These are phyloP conservation scores for Eremothecium gossypii DNA, from an alignment of 1,139 yeast species.

Conservation along the genomic window DNA sequence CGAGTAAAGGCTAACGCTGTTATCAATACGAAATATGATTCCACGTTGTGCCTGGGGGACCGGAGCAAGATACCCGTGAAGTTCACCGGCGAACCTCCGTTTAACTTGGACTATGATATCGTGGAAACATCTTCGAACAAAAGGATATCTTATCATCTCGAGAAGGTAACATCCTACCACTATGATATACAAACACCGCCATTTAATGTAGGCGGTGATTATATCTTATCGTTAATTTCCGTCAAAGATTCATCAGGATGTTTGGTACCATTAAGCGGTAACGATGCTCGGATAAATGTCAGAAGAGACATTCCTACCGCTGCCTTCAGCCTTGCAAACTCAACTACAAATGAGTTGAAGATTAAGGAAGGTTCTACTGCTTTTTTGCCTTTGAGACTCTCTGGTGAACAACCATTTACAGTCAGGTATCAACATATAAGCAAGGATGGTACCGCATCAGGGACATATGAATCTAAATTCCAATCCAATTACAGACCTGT, in stretches of 20 bases:
- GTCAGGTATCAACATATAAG: constrained; percentile 35
- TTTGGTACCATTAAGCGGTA: constrained; percentile 51
- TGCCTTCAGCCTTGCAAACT: constrained; percentile 34
- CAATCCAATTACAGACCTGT: constrained; percentile 34
- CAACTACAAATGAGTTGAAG: constrained; percentile 25
- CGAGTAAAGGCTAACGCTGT: constrained; percentile 37
- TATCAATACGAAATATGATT: constrained; percentile 25
- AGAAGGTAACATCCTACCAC: constrained; percentile 35
- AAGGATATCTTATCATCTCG: constrained; percentile 35
- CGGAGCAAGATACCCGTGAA: constrained; percentile 42
- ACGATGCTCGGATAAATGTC: constrained; percentile 52
- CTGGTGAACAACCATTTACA: constrained; percentile 44
- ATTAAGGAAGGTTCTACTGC: constrained; percentile 56
- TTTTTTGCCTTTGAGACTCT: constrained; percentile 48
- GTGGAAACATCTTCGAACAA: constrained; percentile 41
- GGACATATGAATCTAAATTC: constrained; percentile 24
- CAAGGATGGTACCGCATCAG: constrained; percentile 25
- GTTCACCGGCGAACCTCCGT: constrained; percentile 75
- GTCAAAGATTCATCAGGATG: constrained; percentile 71
- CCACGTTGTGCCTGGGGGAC: constrained; percentile 40
- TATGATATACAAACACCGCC: constrained; percentile 45
- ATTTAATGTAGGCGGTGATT: constrained; percentile 59
- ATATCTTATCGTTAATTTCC: constrained; percentile 50
- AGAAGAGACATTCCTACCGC: constrained; percentile 59
- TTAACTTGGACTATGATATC: constrained; percentile 59